Conservation (phyloP, 768 basidiomycete genomes). For the Auriscalpium vulgare region DNA sequence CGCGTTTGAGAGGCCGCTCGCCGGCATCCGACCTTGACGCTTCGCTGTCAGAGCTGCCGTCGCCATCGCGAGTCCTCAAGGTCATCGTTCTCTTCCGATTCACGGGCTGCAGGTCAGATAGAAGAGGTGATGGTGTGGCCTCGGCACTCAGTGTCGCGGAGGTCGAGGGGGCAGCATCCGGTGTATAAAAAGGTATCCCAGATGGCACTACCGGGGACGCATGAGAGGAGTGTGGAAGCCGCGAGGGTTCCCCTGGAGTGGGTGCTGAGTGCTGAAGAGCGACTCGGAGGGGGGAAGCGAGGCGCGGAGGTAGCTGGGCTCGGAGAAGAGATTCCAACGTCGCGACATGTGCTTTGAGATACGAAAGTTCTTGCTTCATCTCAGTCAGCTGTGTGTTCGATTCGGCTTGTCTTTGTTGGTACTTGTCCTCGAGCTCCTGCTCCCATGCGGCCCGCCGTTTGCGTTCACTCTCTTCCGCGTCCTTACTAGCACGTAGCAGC, state of each 20-base stretch:
- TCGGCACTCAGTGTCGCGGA: conserved; percentile 19
- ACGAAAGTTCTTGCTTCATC: conserved; percentile 45
- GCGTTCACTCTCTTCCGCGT: conserved; percentile 53
- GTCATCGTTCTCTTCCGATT: conserved; percentile 22
- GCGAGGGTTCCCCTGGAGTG: too few relatives aligned
- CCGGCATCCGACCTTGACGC: conserved; percentile 24
- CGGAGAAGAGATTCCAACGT: not conserved
- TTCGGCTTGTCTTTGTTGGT: conserved; percentile 45
- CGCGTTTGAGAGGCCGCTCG: conserved; percentile 33
- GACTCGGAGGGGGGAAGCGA: not conserved
- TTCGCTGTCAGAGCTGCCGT: conserved; percentile 27
- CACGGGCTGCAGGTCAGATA: conserved; percentile 12
- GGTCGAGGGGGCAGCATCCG: not conserved
- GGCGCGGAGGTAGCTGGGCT: not conserved
- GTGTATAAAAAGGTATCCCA: too few relatives aligned
- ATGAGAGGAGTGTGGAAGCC: too few relatives aligned
- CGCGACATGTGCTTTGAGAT: conserved; percentile 34
- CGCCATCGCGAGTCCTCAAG: not conserved
- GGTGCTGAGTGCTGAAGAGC: not conserved
- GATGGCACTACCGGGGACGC: too few relatives aligned
- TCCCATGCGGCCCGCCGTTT: conserved; percentile 61
- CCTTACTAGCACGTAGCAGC: conserved; percentile 48
- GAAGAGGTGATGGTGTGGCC: conserved; percentile 26
- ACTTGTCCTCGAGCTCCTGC: conserved; percentile 57
- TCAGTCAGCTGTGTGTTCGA: conserved; percentile 48